Conservation (phyloP, 2,329 filamentous ascomycete species). For the Paecilomyces formosus region DNA sequence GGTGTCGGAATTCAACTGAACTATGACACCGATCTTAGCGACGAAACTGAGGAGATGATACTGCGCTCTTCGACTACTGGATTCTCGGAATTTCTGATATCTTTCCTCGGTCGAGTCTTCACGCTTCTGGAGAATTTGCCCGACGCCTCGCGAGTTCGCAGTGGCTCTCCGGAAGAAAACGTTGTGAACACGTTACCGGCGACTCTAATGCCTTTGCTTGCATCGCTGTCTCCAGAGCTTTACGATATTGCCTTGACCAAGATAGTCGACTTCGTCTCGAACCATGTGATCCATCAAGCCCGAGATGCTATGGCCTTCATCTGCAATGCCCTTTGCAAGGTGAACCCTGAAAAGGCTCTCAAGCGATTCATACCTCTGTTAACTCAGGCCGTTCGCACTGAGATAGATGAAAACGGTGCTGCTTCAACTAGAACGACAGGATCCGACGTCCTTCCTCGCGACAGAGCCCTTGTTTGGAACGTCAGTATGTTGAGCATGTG, state of each 20-base stretch:
- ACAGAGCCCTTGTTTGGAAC: slow-evolving; percentile 92
- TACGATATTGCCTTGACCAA: slow-evolving; percentile 91
- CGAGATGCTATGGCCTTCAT: slow-evolving; percentile 98
- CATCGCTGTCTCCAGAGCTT: slow-evolving; percentile 82
- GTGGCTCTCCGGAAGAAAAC: slow-evolving; percentile 89
- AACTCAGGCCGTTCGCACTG: slow-evolving; percentile 83
- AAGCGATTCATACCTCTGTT: slow-evolving; percentile 87
- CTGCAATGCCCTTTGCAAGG: slow-evolving; percentile 91
- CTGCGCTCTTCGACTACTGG: slow-evolving; percentile 89
- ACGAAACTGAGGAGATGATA: slow-evolving; percentile 80
- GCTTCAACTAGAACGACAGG: slow-evolving; percentile 92
- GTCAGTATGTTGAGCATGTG: slow-evolving; percentile 97
- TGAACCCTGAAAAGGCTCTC: slow-evolving; percentile 86
- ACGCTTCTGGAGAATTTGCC: slow-evolving; percentile 91
- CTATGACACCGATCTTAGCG: slow-evolving; percentile 72
- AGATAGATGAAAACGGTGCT: slow-evolving; percentile 94
- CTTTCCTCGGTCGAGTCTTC: slow-evolving; percentile 89
- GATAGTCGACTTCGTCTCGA: slow-evolving; percentile 81
- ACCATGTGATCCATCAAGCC: slow-evolving; percentile 94
- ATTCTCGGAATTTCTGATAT: slow-evolving; percentile 85
- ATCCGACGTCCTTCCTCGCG: slow-evolving; percentile 84
- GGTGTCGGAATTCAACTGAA: slow-evolving; percentile 79
- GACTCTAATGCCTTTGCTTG: slow-evolving; percentile 81
- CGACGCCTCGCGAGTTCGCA: slow-evolving; percentile 78
- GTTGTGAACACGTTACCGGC: slow-evolving; percentile 93